A percentile compares a stretch with the other conserved stretches of the same genome.
These are phyloP conservation scores for Asterionellopsis glacialis DNA, from an alignment of 108 stramenopile genomes.

Conservation along the genomic window DNA sequence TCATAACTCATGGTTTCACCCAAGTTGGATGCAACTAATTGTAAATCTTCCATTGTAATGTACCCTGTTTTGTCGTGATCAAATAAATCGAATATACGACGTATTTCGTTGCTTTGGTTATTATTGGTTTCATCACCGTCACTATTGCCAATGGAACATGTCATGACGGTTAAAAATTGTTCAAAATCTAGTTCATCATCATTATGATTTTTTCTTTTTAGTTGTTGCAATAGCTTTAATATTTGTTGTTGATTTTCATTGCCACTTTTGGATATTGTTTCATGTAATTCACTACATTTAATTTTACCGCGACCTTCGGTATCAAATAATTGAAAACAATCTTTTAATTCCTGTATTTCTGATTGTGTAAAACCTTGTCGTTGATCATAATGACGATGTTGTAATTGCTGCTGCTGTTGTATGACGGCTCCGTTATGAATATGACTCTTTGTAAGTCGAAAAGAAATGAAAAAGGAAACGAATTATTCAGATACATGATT, in stretches of 20 bases:
- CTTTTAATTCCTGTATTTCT: not conserved
- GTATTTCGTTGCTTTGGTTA: constrained; percentile 40
- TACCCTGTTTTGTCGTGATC: constrained; percentile 95
- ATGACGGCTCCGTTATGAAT: too few species aligned
- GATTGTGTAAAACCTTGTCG: not conserved
- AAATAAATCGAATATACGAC: constrained; percentile 97
- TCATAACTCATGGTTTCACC: constrained; percentile 97
- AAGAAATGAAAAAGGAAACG: too few species aligned
- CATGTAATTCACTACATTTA: not conserved
- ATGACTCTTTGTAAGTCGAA: too few species aligned
- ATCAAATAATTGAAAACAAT: constrained; percentile 1
- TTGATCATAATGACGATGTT: too few species aligned
- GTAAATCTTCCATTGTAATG: constrained; percentile 90
- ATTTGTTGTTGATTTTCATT: not conserved
- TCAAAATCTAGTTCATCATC: not conserved
- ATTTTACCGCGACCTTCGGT: not conserved
- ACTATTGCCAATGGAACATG: not conserved
- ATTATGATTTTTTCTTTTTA: not conserved
- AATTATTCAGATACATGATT: too few species aligned
- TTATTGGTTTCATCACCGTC: constrained; percentile 26
- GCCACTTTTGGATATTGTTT: not conserved
- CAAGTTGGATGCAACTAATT: constrained; percentile 92
- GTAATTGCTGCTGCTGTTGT: too few species aligned
- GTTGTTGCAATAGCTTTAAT: not conserved
- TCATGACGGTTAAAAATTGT: not conserved